These are phyloP conservation scores for Kluyveromyces sp. DNA, from an alignment of 1,139 yeast species.

Conservation along the genomic window DNA sequence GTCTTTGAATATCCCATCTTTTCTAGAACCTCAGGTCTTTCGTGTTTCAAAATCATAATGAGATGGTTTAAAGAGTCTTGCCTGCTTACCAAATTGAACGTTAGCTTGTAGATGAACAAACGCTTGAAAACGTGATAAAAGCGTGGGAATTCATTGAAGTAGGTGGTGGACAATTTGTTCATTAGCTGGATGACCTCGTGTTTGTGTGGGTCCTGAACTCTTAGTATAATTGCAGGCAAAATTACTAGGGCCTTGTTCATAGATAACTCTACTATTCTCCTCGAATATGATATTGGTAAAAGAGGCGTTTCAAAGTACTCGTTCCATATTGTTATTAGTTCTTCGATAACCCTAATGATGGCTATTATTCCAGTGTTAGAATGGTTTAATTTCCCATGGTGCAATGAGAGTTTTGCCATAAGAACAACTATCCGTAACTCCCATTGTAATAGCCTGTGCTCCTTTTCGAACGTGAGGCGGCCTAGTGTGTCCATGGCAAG, in stretches of 20 bases:
- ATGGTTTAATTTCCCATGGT: conserved; percentile 1
- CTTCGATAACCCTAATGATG: conserved; percentile 8
- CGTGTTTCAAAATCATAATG: conserved; percentile 20
- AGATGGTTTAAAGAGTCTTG: conserved; percentile 23
- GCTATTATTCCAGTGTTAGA: conserved; percentile 1
- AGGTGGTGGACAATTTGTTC: conserved; percentile 21
- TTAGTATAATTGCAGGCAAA: conserved; percentile 21
- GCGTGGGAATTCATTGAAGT: conserved; percentile 25
- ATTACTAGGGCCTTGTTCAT: conserved; percentile 19
- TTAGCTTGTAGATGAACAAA: conserved; percentile 25
- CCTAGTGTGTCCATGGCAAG: background rate
- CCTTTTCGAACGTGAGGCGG: background rate
- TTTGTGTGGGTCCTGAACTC: conserved; percentile 15
- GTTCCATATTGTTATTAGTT: conserved; percentile 10
- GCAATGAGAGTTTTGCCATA: background rate
- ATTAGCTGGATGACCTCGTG: conserved; percentile 13
- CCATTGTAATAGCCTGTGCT: conserved; percentile 1
- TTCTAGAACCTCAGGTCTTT: conserved; percentile 3
- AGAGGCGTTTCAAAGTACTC: conserved; percentile 5
- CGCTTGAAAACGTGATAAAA: conserved; percentile 25
- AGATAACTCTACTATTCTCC: conserved; percentile 23
- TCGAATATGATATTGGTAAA: conserved; percentile 13
- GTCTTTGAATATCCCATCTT: background rate
- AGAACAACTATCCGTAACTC: conserved; percentile 1
- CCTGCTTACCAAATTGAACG: conserved; percentile 20